A percentile compares a stretch with the other conserved stretches of the same genome.
Conservation (phyloP, 257 asterid genomes). For the Nicotiana tabacum region DNA sequence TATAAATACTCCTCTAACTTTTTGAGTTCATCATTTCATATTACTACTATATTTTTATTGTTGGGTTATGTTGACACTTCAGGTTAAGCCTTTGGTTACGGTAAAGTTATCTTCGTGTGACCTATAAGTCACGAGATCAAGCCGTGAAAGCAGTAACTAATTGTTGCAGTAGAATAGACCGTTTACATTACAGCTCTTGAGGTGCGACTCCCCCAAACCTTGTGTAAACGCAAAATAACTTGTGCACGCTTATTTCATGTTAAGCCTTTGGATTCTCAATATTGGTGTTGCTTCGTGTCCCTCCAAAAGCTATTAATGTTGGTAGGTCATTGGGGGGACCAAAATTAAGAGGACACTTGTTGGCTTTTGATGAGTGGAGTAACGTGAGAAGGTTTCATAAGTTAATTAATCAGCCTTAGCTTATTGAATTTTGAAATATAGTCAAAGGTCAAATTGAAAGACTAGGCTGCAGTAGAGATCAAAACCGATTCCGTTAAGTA, state of each 20-base stretch:
- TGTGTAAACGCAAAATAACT: no score
- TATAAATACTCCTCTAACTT: neutral
- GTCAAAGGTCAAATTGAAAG: neutral
- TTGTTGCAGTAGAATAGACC: no score
- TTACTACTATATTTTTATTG: neutral
- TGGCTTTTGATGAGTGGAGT: neutral
- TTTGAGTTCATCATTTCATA: neutral
- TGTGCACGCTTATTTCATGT: no score
- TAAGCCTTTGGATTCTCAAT: neutral
- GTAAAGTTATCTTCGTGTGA: no score
- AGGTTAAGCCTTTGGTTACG: neutral
- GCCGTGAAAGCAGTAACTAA: no score
- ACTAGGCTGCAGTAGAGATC: neutral
- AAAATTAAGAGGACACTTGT: neutral
- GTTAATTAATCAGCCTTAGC: neutral
- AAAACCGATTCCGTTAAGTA: neutral
- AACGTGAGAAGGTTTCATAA: conserved; percentile 4
- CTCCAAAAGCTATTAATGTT: neutral
- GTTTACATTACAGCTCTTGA: no score
- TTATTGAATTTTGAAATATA: neutral
- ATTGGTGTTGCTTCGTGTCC: neutral
- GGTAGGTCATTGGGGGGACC: neutral
- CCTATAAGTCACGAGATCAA: no score
- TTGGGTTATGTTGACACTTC: neutral
- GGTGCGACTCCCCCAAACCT: no score